Base-by-base conservation (phyloP, 2,329 filamentous ascomycete species). In the Penicillium sp. region DNA sequence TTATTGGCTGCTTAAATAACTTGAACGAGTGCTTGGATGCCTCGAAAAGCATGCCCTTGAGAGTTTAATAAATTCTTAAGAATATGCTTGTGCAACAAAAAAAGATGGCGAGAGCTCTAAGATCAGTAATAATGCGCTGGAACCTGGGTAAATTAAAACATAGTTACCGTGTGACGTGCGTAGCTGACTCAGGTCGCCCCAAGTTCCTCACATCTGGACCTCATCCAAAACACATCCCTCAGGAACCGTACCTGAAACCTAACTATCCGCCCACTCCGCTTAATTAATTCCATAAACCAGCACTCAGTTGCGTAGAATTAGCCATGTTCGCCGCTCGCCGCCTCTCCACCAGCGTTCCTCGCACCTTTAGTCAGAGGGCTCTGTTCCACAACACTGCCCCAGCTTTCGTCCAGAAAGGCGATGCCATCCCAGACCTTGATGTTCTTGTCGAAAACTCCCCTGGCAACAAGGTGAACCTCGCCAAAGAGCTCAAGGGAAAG, bases 401-500 rank as follows among this genome's bases (percentile, higher is more conserved):
- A 21, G 72, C 74, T 30, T 76, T 78, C 57, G 90, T 98, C 75
- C 86, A 90, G 71, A 88, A 88, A 63, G 93, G 93, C 73, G 93
- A 97, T 77, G 80, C 84, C 68, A 83, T 98, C 59, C 95, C 94
- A 49, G 81, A 88, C 78, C 80, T 94, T 61, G 88, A 93, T 67
- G 88, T 91, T 54, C 85, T 97, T 69, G 89, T 89, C 67, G 91
- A 98, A 81, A 85, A 86, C 79, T 93, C 90, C n/a, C 94, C 94
- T 0, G 92, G 91, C 64, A 96, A 93, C 85, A 95, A 93, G 80
- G 88, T 98, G 78, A 94, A 92, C 79, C 85, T 98, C 63, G 87
- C 91, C 69, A 85, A 90, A 66, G 92, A 96, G 81, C 85, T 96
- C 64, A 84, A 84, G 66, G 88, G 86, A 66, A 91, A 92, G 73